Evolutionary conservation across 1,139 yeast genomes (phyloP), one percentile per base, ranked within the genome.

Genomic region (Geotrichum candidum): DNA sequence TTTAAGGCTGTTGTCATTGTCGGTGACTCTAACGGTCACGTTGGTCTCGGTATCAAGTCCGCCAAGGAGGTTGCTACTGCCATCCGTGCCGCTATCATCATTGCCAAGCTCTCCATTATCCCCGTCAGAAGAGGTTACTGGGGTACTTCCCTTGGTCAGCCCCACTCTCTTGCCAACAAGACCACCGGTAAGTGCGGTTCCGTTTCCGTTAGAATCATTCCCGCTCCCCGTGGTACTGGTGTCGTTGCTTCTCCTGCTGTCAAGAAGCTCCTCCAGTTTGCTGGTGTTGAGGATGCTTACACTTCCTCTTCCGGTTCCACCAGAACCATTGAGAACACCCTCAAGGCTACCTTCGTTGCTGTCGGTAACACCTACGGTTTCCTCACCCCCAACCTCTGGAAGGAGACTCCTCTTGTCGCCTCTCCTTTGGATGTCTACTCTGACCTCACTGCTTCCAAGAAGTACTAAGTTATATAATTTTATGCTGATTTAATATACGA

Each of bases 201-300:
- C 81, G 98, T 94, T 78, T 80, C 87, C 69, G 96, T 91, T 73
- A 92, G 98, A 89, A 88, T 94, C 80, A 92, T 94, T 78, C 99
- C 99, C 81, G 99, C 99, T 73, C 99, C 99, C 87, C 95, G 99
- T 87, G 99, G 99, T 92, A 91, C 96, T 80, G 98, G 98, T 88
- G 90, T 94, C 78, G 97, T 94, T 75, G 99, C 99, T 78, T 95
- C 99, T 74, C 99, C 99, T 80, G 97, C 96, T 74, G 98, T 94
- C 80, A 94, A 91, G 89, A 91, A 91, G 84, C 87, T 94, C 82
- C 84, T 95, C 84, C 96, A 92, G 85, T 89, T 94, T 80, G 99
- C 98, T 78, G 99, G 99, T 90, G 89, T 94, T 80, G 96, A 92
- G 84, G 99, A 94, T 83, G 96, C 95, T 75, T 94, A 92, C 90